Evolutionary conservation across 2,329 filamentous ascomycete genomes (phyloP).

Genomic region (Phyllosticta citrichinensis): DNA sequence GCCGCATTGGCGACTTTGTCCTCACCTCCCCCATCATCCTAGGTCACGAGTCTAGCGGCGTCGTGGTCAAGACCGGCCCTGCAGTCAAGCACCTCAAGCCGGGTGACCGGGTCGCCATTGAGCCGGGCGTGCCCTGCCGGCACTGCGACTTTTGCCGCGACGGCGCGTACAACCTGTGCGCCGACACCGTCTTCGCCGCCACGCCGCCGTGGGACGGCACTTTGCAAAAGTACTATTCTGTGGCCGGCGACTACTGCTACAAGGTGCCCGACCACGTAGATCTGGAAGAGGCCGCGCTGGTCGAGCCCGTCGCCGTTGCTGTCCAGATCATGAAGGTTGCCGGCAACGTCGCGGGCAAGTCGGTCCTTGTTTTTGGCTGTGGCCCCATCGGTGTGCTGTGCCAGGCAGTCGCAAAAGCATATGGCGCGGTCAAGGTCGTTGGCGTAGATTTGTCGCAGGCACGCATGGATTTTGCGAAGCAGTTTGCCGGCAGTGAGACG

Average conservation of each 20-base stretch:
- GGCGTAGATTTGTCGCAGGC: slow-evolving; percentile 15
- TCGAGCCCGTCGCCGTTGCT: slow-evolving; percentile 20
- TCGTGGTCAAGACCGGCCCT: slow-evolving; percentile 11
- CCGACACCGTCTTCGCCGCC: slow-evolving; percentile 12
- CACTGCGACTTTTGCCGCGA: slow-evolving; percentile 12
- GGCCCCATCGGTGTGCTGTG: slow-evolving; percentile 20
- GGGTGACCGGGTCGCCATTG: slow-evolving; percentile 17
- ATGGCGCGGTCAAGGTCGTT: slow-evolving; percentile 15
- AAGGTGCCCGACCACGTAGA: slow-evolving; percentile 18
- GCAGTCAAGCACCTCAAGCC: slow-evolving; percentile 13
- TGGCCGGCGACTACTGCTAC: slow-evolving; percentile 19
- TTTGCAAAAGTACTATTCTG: slow-evolving; percentile 17
- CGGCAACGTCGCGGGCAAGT: slow-evolving; percentile 12
- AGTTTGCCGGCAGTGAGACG: slow-evolving; percentile 15
- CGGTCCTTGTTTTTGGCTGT: slow-evolving; percentile 15
- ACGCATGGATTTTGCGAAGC: slow-evolving; percentile 17
- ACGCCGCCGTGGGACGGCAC: slow-evolving; percentile 19
- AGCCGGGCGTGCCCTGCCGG: slow-evolving; percentile 16
- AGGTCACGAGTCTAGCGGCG: slow-evolving; percentile 16
- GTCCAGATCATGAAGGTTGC: slow-evolving; percentile 18
- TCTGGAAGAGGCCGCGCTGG: slow-evolving; percentile 19
- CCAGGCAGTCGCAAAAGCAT: slow-evolving; percentile 16
- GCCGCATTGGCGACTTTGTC: slow-evolving; percentile 13
- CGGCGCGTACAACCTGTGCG: slow-evolving; percentile 14
- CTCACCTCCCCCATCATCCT: slow-evolving; percentile 14